Conservation (phyloP, 495 filamentous ascomycete genomes). For the Pyronema omphalodes region DNA sequence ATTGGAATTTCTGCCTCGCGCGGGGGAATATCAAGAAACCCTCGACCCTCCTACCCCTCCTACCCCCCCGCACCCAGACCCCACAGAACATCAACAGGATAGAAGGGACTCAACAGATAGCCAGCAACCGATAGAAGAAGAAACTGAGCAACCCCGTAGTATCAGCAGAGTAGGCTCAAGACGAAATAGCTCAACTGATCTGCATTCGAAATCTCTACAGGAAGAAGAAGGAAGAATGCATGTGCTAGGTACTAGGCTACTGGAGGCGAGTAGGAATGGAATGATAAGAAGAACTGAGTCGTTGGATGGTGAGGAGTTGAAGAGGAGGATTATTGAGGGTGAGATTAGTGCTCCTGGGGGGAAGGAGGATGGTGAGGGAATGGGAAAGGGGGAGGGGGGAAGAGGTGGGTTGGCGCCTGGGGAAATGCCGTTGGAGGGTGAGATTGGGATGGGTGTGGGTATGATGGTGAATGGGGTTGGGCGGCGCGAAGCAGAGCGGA, state of each 20-base stretch:
- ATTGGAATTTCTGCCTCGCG: not conserved
- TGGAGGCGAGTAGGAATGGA: constrained; percentile 19
- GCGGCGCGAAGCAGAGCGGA: too few relatives aligned
- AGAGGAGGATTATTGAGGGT: constrained; percentile 34
- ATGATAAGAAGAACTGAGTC: constrained; percentile 46
- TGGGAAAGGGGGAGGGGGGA: too few relatives aligned
- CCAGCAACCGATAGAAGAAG: constrained; percentile 27
- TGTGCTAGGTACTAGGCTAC: constrained; percentile 26
- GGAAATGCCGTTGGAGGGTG: too few relatives aligned
- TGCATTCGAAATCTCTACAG: constrained; percentile 58
- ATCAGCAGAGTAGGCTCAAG: constrained; percentile 37
- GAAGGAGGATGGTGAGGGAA: too few relatives aligned
- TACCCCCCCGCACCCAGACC: constrained; percentile 27
- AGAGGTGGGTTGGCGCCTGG: too few relatives aligned
- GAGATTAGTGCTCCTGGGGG: not conserved
- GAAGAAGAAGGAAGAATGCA: constrained; percentile 64
- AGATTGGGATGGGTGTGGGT: too few relatives aligned
- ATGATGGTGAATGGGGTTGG: too few relatives aligned
- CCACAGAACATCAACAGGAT: constrained; percentile 6
- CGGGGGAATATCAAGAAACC: not conserved
- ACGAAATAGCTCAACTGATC: constrained; percentile 42
- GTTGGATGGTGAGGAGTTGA: constrained; percentile 41
- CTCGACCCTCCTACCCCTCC: constrained; percentile 26
- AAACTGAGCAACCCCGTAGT: too few relatives aligned
- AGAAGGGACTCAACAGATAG: too few relatives aligned